Conservation (phyloP, 2,329 filamentous ascomycete species). For the Camptophora hylomeconis region DNA sequence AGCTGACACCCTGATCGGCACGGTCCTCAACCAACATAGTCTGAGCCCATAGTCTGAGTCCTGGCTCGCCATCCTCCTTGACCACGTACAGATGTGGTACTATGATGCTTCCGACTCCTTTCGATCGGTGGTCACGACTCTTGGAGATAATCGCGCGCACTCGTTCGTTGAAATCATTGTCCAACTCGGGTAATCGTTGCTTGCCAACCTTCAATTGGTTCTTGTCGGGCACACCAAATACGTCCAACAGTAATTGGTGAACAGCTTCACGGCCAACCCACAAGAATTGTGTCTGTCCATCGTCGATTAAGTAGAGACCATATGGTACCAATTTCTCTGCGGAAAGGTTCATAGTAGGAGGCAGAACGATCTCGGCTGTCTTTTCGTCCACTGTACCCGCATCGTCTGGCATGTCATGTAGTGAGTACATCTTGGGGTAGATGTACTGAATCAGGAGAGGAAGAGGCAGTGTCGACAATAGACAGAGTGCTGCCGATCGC, state of each 20-base stretch:
- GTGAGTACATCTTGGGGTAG: slow-evolving; percentile 69
- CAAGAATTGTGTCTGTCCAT: slow-evolving; percentile 93
- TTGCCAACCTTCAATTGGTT: slow-evolving; percentile 84
- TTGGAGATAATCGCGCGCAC: slow-evolving; percentile 84
- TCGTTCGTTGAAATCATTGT: slow-evolving; percentile 93
- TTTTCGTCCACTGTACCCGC: slow-evolving; percentile 73
- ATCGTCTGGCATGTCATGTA: slow-evolving; percentile 93
- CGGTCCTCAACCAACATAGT: slow-evolving; percentile 89
- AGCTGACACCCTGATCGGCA: slow-evolving; percentile 84
- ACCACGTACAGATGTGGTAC: slow-evolving; percentile 88
- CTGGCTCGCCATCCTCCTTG: slow-evolving; percentile 89
- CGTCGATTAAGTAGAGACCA: slow-evolving; percentile 90
- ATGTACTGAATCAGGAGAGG: slow-evolving; percentile 90
- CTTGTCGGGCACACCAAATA: slow-evolving; percentile 78
- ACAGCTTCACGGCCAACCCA: slow-evolving; percentile 93
- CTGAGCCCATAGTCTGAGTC: slow-evolving; percentile 90
- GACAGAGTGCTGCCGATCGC: slow-evolving; percentile 79
- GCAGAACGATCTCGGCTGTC: slow-evolving; percentile 80
- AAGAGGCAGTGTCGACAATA: slow-evolving; percentile 84
- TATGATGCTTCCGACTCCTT: slow-evolving; percentile 85
- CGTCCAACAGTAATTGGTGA: slow-evolving; percentile 73
- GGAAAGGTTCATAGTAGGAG: slow-evolving; percentile 71
- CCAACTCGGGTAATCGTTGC: slow-evolving; percentile 69
- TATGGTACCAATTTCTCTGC: slow-evolving; percentile 80
- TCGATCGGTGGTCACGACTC: slow-evolving; percentile 73